Base-by-base conservation (phyloP, 2,329 filamentous ascomycete species). In the Fusarium drepaniforme region DNA sequence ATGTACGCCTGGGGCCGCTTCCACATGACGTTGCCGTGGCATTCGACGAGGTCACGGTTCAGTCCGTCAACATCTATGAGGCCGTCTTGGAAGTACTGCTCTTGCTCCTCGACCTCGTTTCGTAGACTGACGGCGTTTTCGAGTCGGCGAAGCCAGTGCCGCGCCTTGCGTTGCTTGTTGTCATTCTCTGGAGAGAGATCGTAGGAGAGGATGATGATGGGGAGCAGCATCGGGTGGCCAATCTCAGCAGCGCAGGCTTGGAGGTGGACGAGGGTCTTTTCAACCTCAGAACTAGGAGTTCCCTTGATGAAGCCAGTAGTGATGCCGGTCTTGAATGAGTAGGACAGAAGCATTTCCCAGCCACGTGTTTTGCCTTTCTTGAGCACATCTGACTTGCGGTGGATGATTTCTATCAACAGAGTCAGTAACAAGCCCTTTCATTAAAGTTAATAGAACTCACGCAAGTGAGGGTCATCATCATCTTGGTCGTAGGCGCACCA, bases 361-460 rank as follows among this genome's bases (percentile, higher is more conserved):
- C 90, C 90, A 66, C 90, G 88, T 18, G 90, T 92, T 77, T 85
- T 86, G 71, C 89, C 90, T 82, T 90, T 91, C 79, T 92, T 92
- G 61, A 89, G 88, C 38, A 92, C 90, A 77, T 92, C 90, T n/a
- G 89, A 91, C 81, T 92, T 92, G 75, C 90, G 88, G 78, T 90
- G 90, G 69, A 92, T 86, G 75, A 92, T 89, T 77, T 92, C 88
- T 89, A 67, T 11, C 16, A 18, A 30, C 7, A n/a, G 21, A 11
- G 59, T 70, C 2, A 67, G 37, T 21, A 23, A 40, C 16, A 23
- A 25, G 5, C 30, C 51, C 6, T 16, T 33, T 44, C 5, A 8
- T 49, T 7, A 4, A 33, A 28, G 25, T 23, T 6, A 21, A 38
- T 11, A 11, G 56, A 23, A 81, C 87, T 78, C 84, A 90, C 88